Evolutionary conservation across 164 flowering plant genomes (phyloP), one percentile per base, ranked within the genome.

Genomic region (Vitis rupestris): DNA sequence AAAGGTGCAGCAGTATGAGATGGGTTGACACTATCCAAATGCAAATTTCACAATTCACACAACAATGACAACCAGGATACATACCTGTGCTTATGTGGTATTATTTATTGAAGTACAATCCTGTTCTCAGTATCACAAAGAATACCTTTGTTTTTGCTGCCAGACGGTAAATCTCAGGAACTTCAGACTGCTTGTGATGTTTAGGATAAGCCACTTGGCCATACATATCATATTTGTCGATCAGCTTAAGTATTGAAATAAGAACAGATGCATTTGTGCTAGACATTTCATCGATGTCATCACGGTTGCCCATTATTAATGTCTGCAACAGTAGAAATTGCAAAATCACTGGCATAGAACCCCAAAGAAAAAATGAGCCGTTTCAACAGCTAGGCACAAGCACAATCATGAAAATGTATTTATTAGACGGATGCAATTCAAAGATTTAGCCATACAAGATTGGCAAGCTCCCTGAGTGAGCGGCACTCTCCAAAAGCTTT

Each of bases 401-500:
- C 10, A 14, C 19, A 48, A 10, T 15, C 1, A 58, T 47, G 57
- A 37, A n/a, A 13, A 7, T 31, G 59, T n/a, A 52, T 16, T 55
- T 13, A 50, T 57, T 29, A 44, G 37, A 6, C 44, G 0, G 17
- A 5, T 54, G 12, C 50, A 29, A 14, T 16, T 7, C 44, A 67
- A 37, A 44, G 50, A 30, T 30, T 17, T 4, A 47, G 12, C 73
- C 90, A 13, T 83, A 90, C 94, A 72, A 90, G 95, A 61, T 90
- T 90, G 53, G 92, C 95, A 64, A 90, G 91, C 79, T 90, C 91
- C 71, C 95, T 82, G 16, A 90, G 67, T 19, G 86, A 90, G 49
- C 90, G 88, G 57, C 95, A 90, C 74, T 90, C 95, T 74, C 95
- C 95, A 79, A 90, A 90, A 72, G 94, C 92, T 84, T 90, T 88